These are phyloP conservation scores for Esteya vermicola DNA, from an alignment of 2,329 filamentous ascomycete species.

Conservation along the genomic window DNA sequence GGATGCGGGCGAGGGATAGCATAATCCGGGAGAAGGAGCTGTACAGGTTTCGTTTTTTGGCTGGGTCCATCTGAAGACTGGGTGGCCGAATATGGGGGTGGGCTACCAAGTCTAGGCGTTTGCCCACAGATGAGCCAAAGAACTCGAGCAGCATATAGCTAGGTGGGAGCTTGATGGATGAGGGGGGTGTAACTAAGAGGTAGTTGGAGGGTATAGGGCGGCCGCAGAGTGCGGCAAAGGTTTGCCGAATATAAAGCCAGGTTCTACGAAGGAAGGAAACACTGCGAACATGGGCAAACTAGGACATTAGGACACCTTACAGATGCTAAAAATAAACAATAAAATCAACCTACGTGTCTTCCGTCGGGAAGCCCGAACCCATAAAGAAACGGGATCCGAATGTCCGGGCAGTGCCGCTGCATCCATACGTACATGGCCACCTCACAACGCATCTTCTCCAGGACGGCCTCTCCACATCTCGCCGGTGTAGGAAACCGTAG, in stretches of 20 bases:
- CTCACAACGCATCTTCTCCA: conserved; percentile 24
- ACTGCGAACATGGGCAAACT: neutral
- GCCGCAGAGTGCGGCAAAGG: neutral
- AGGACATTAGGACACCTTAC: neutral
- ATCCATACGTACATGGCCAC: conserved; percentile 24
- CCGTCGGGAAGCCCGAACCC: neutral
- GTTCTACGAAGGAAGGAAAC: neutral
- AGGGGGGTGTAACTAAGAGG: neutral
- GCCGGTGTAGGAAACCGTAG: neutral
- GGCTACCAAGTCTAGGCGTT: neutral
- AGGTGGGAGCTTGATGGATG: neutral
- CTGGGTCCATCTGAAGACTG: conserved; percentile 1
- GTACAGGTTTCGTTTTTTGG: conserved; percentile 4
- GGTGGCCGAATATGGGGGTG: neutral
- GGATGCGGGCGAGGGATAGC: conserved; percentile 18
- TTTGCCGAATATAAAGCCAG: neutral
- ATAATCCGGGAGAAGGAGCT: conserved; percentile 11
- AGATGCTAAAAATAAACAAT: neutral
- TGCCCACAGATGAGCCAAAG: conserved; percentile 3
- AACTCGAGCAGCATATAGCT: conserved; percentile 6
- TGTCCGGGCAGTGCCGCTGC: conserved; percentile 18
- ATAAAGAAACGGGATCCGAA: conserved; percentile 19
- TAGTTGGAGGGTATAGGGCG: neutral
- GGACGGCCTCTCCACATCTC: neutral
- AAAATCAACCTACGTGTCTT: neutral